Evolutionary conservation across 2,329 filamentous ascomycete species (phyloP), one percentile per base, ranked within the genome.

Genomic region (Elsinoe batatas): DNA sequence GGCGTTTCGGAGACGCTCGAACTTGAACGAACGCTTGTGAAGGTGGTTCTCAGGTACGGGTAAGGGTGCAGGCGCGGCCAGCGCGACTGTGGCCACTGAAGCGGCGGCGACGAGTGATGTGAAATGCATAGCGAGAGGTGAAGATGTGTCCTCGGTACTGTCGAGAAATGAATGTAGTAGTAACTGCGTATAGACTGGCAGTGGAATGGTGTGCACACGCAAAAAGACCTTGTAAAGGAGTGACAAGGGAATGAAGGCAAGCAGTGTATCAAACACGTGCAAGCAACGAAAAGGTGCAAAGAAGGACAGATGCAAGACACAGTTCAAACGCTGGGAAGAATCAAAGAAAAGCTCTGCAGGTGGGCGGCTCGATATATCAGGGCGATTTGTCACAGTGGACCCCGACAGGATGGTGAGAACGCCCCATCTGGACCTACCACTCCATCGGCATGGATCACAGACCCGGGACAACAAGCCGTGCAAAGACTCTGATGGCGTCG

Each of bases 1-100:
- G n/a, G 71, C 71, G 62, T 82, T 83, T 53, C 73, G 69, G 46
- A 79, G 71, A 35, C 83, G 76, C 51, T 80, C 76, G 33, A 87
- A 76, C 65, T 77, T 80, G 72, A 85, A 87, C 6, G 80, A 81
- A 18, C 78, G 74, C 65, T 79, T 80, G 60, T 74, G 66, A 7
- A 78, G 62, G 47, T 53, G 60, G 33, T 46, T 50, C 49, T 51
- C 35, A 53, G 60, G 63, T 53, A 61, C 63, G 50, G 61, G 63
- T 36, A 62, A 53, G 38, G 71, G 65, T 61, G 66, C 59, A 3
- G 75, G 74, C 30, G 72, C 74, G 26, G 79, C 75, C 38, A 78
- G 66, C 56, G 71, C 72, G 43, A 76, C 62, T 40, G 76, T 68
- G 36, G 70, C 71, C 61, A 80, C 65, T 57, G 81, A 67, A 66